Base-by-base conservation (phyloP, 2,329 filamentous ascomycete genomes). In the Raffaelea deltoideospora region DNA sequence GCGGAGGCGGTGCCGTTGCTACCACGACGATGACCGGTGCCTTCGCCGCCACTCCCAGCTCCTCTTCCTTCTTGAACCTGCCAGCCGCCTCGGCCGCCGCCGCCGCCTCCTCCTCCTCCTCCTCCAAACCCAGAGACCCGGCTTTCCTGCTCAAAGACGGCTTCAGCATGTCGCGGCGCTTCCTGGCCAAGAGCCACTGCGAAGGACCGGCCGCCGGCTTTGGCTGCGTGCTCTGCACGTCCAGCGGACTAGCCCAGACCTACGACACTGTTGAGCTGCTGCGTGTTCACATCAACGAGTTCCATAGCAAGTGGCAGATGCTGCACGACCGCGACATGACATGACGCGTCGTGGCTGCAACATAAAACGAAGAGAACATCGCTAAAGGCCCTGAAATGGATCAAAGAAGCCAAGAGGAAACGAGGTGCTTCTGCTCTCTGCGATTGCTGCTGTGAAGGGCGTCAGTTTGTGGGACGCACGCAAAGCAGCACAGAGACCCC, bases 291-390 rank as follows among this genome's bases (percentile, higher is more conserved):
- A 56, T 61, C 43, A 56, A 59, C 37, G 36, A 45, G 2, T 33
- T 45, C 4, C 58, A 62, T 41, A 53, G 51, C 20, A 61, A 61
- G 45, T 61, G 58, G 58, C 57, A 61, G 48, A 52, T 62, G 40
- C 50, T 61, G 20, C 58, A 61, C 34, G 58, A 61, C 40, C 47
- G 48, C 17, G 55, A 58, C 31, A 43, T 58, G 48, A 37, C 42
- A 4, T 47, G 39, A 37, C 8, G 14, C n/a, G 7, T 24, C 10
- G 9, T n/a, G n/a, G n/a, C n/a, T n/a, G n/a, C n/a, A n/a, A n/a
- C n/a, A n/a, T n/a, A n/a, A n/a, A n/a, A n/a, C n/a, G n/a, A n/a
- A n/a, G n/a, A n/a, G n/a, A n/a, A n/a, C n/a, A n/a, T n/a, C n/a
- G n/a, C n/a, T n/a, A n/a, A n/a, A n/a, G n/a, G n/a, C n/a, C n/a